Percentiles rank a stretch among this genome's conserved stretches.
Evolutionary conservation across 1,139 yeast genomes (phyloP).

Genomic region (Candida buenavistaensis): DNA sequence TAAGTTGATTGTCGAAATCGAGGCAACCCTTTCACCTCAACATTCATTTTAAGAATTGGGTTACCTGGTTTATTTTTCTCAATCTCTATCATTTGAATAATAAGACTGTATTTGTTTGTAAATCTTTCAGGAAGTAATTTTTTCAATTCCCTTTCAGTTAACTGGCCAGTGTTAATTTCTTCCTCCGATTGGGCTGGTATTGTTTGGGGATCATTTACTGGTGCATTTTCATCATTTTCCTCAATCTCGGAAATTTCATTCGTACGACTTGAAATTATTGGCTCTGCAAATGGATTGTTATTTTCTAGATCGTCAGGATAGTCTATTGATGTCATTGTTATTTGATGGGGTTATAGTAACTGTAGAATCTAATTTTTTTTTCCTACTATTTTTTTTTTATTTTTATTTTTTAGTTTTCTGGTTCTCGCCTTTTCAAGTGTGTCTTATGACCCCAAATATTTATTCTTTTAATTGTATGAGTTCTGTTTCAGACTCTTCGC

Average conservation of each 20-base stretch:
- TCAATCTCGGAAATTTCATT: conserved; percentile 4
- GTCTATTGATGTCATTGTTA: conserved; percentile 45
- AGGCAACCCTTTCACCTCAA: conserved; percentile 55
- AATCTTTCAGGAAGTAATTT: conserved; percentile 54
- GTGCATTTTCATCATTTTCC: conserved; percentile 5
- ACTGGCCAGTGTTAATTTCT: conserved; percentile 5
- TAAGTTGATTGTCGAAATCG: conserved; percentile 71
- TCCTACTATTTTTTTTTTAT: too few species aligned
- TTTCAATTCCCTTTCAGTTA: conserved; percentile 38
- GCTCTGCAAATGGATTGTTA: conserved; percentile 61
- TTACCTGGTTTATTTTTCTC: conserved; percentile 45
- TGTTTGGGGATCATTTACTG: conserved; percentile 6
- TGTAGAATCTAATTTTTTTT: too few species aligned
- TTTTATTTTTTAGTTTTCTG: too few species aligned
- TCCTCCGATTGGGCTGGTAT: conserved; percentile 4
- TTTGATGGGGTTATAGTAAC: too few species aligned
- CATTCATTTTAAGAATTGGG: conserved; percentile 47
- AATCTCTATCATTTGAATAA: conserved; percentile 30
- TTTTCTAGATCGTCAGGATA: conserved; percentile 67
- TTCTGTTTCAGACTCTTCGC: too few species aligned
- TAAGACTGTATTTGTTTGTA: conserved; percentile 32
- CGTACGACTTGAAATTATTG: conserved; percentile 13
- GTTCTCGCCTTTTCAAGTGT: too few species aligned
- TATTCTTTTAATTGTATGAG: too few species aligned
- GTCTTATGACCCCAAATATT: too few species aligned